Percentiles rank a stretch among this genome's conserved stretches.
Evolutionary conservation across 2,329 filamentous ascomycete species (phyloP).

Genomic region (Trichoderma brevicompactum): DNA sequence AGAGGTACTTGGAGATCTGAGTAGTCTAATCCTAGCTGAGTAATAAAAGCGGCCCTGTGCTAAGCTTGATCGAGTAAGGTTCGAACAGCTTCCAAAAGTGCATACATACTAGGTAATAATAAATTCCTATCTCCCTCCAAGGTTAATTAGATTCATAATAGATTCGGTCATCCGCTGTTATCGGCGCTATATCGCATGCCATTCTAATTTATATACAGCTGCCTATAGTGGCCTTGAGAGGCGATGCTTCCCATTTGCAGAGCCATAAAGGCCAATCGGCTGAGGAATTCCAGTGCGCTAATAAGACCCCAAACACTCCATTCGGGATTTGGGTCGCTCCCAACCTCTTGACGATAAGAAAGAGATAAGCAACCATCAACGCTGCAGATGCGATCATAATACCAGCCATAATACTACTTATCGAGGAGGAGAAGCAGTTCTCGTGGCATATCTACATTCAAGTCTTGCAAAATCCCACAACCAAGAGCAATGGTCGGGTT

Average conservation of each 20-base stretch:
- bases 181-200: background rate
- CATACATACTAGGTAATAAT: no score
- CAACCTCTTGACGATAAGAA: background rate
- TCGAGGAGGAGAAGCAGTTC: background rate
- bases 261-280: background rate
- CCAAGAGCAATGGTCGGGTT: constrained; percentile 30
- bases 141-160: background rate
- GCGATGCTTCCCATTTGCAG: background rate
- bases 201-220: background rate
- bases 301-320: background rate
- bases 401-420: background rate
- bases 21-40: background rate
- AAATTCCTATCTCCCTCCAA: no score
- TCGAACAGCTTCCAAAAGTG: no score
- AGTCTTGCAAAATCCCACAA: background rate
- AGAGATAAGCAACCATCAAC: constrained; percentile 1
- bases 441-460: background rate
- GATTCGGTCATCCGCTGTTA: background rate
- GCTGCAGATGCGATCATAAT: background rate
- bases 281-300: background rate
- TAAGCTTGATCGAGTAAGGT: background rate
- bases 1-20: background rate
- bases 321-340: background rate
- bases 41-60: background rate
- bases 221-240: background rate